These are phyloP conservation scores for Claviceps arundinis DNA, from an alignment of 2,329 filamentous ascomycete species.

Conservation along the genomic window DNA sequence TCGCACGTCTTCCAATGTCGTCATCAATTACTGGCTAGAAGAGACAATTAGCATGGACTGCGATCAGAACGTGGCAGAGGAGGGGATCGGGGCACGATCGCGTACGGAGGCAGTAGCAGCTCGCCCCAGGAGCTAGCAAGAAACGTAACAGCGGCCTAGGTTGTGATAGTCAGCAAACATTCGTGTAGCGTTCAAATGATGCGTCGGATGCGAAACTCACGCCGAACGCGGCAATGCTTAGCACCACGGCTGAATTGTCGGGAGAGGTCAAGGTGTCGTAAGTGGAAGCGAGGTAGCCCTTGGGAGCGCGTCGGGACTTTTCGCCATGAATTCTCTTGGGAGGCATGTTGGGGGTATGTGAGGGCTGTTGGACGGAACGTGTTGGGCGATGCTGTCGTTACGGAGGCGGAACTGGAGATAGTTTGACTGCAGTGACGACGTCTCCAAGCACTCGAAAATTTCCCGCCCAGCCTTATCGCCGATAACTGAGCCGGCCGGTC, in stretches of 20 bases:
- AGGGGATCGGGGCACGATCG: constrained; percentile 1
- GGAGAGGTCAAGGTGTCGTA: constrained; percentile 51
- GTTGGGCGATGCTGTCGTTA: not conserved
- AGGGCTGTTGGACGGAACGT: not conserved
- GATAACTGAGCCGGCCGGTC: not conserved
- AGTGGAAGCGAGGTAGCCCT: constrained; percentile 41
- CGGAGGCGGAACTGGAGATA: not conserved
- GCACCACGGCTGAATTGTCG: constrained; percentile 56
- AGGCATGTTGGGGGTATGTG: constrained; percentile 33
- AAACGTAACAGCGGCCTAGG: constrained; percentile 36
- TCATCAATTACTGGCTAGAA: constrained; percentile 1
- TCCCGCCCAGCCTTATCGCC: not conserved
- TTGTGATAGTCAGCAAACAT: constrained; percentile 5
- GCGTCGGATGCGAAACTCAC: constrained; percentile 31
- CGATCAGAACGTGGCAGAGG: not conserved
- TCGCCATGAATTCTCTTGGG: constrained; percentile 47
- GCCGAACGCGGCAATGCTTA: constrained; percentile 54
- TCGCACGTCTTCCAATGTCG: not conserved
- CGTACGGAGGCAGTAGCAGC: constrained; percentile 51
- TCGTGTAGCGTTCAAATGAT: not conserved
- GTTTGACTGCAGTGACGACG: not conserved
- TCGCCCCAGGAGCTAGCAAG: constrained; percentile 56
- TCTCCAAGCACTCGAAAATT: not conserved
- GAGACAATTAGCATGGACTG: not conserved
- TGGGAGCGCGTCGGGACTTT: constrained; percentile 28